Percentiles rank a stretch among this genome's conserved stretches.
These are phyloP conservation scores for Gardenia jasminoides DNA, from an alignment of 257 asterid genomes.

Conservation along the genomic window DNA sequence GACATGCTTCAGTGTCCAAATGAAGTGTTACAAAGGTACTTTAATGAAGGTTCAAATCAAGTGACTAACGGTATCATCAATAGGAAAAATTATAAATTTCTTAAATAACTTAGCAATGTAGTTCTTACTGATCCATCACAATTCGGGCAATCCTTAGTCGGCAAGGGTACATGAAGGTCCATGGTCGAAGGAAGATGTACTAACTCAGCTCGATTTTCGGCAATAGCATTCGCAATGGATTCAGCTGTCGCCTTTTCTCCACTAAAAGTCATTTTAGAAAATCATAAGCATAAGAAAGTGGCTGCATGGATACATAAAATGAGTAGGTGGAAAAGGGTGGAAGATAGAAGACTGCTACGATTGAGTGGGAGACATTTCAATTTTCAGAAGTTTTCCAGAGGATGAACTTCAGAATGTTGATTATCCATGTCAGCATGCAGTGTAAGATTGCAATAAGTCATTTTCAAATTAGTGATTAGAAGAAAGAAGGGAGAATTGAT, in stretches of 20 bases:
- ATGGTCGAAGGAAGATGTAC: slow-evolving; percentile 85
- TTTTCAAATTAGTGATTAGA: not conserved
- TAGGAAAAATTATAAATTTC: slow-evolving; percentile 16
- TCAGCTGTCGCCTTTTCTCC: slow-evolving; percentile 98
- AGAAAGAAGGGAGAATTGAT: not conserved
- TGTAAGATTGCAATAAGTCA: not conserved
- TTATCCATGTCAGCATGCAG: not conserved
- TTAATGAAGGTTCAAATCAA: not conserved
- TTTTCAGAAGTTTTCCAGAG: not conserved
- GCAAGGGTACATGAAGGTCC: slow-evolving; percentile 71
- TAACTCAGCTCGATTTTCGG: slow-evolving; percentile 90
- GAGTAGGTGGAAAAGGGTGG: not conserved
- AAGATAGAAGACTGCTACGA: not conserved
- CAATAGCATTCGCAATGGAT: slow-evolving; percentile 79
- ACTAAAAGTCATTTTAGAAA: slow-evolving; percentile 36
- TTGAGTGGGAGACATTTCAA: not conserved
- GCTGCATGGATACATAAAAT: not conserved
- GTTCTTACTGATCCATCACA: slow-evolving; percentile 89
- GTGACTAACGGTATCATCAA: slow-evolving; percentile 13
- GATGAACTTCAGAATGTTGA: not conserved
- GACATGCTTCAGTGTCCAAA: not conserved
- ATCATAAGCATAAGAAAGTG: slow-evolving; percentile 8
- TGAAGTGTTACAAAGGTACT: not conserved
- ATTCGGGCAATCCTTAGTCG: slow-evolving; percentile 82
- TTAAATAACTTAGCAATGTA: slow-evolving; percentile 7